These are phyloP conservation scores for Populus euphratica DNA, from an alignment of 345 rosid species.

Conservation along the genomic window DNA sequence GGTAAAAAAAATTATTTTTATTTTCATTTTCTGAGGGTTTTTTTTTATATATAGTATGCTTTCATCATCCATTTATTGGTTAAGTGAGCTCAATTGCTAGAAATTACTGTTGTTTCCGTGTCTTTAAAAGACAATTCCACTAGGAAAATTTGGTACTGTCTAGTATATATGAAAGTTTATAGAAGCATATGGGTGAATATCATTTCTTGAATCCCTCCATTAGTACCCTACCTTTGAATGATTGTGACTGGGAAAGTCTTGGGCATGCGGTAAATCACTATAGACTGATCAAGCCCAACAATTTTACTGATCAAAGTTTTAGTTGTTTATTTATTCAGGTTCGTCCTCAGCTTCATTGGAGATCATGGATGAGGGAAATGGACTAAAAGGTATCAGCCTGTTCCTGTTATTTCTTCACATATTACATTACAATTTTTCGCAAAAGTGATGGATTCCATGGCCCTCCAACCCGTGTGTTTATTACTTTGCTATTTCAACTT, in stretches of 20 bases:
- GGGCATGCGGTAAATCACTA: neutral
- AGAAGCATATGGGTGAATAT: neutral
- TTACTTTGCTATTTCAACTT: neutral
- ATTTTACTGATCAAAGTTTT: too few relatives aligned
- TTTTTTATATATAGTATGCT: neutral
- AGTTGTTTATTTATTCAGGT: conserved; percentile 39
- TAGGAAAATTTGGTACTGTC: neutral
- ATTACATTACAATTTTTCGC: too few relatives aligned
- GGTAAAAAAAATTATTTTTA: conserved; percentile 39
- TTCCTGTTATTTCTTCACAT: neutral
- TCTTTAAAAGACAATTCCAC: too few relatives aligned
- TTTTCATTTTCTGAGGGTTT: neutral
- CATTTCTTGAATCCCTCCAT: neutral
- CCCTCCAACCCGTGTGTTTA: neutral
- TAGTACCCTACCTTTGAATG: neutral
- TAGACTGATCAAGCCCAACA: too few relatives aligned
- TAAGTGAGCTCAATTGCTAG: too few relatives aligned
- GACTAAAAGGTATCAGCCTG: conserved; percentile 37
- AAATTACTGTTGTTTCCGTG: too few relatives aligned
- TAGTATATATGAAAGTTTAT: neutral
- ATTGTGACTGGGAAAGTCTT: neutral
- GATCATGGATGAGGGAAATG: conserved; percentile 50
- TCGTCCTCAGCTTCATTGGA: conserved; percentile 83
- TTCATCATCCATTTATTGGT: neutral
- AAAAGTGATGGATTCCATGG: neutral